Base-by-base conservation (phyloP, 768 basidiomycete species). In the Amyloporia xantha region DNA sequence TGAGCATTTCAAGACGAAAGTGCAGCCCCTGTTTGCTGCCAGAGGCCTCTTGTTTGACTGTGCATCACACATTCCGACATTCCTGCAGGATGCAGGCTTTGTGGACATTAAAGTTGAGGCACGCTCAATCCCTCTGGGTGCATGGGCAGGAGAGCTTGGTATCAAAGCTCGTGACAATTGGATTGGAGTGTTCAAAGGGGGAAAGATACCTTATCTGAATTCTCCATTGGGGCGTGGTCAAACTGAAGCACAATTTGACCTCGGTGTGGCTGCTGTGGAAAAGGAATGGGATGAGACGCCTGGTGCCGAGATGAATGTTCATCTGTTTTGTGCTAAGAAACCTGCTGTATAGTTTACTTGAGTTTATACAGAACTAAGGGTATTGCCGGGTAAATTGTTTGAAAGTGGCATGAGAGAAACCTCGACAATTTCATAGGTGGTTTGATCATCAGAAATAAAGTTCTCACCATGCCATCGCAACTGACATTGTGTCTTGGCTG, bases 81-180 rank as follows among this genome's bases (percentile, higher is more conserved):
- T 52, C 37, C 41, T 67, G 53, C 62, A 64, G 55, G 62, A 57
- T 41, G 59, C 63, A 19, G 62, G 66, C 49, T 61, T 62, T 48
- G 51, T 57, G 40, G 58, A 45, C 55, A 54, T 64, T 28, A 43
- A 39, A 41, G 51, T 30, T 1, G 59, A 66, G 41, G 49, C 57
- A 9, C 52, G 49, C 2, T 13, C 11, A 2, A 53, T 62, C 45
- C 52, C 57, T 0, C 6, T 63, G 39, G 61, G 65, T 0, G 58
- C 49, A 27, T 59, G 61, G 61, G 65, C 58, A 3, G 58, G 61
- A 1, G 41, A 57, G 44, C 51, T 60, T 15, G 62, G 61, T 0
- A 5, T 59, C 7, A 42, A 55, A 20, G 62, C 35, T 2, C 52
- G 54, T 17, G 37, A 64, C 5, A 12, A 39, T 26, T 46, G 38